Evolutionary conservation across 163 green algal genomes (phyloP).

Genomic region (Chlorella variabilis): DNA sequence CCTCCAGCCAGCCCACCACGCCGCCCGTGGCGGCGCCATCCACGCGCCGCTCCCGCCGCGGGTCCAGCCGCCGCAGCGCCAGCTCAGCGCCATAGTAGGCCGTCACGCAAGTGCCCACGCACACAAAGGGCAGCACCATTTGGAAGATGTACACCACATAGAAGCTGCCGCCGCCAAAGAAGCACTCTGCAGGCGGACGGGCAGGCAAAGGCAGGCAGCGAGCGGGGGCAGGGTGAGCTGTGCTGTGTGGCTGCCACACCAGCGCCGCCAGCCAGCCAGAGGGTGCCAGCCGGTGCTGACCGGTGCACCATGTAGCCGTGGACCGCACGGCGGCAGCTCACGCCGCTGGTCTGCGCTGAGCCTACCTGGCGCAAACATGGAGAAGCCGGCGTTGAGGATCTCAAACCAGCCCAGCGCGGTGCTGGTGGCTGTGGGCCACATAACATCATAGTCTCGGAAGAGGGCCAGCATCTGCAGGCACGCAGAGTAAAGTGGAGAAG

Average conservation of each 20-base stretch:
- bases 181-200: constrained; percentile 17
- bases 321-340: no score
- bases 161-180: constrained; percentile 43
- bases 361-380: constrained; percentile 31
- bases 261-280: no score
- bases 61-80: constrained; percentile 11
- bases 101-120: constrained; percentile 33
- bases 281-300: no score
- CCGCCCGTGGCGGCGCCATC: not conserved
- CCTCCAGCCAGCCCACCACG: constrained; percentile 3
- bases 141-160: constrained; percentile 45
- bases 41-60: not conserved
- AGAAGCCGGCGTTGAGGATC: constrained; percentile 51
- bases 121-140: constrained; percentile 50
- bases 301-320: no score
- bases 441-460: constrained; percentile 54
- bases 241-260: no score
- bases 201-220: not conserved
- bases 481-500: no score
- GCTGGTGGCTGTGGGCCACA: constrained; percentile 47
- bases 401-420: constrained; percentile 43
- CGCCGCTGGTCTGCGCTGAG: no score
- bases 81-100: constrained; percentile 21
- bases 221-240: no score
- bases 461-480: constrained; percentile 53